Base-by-base conservation (phyloP, 2,329 filamentous ascomycete genomes). In the Fusarium scirpi region DNA sequence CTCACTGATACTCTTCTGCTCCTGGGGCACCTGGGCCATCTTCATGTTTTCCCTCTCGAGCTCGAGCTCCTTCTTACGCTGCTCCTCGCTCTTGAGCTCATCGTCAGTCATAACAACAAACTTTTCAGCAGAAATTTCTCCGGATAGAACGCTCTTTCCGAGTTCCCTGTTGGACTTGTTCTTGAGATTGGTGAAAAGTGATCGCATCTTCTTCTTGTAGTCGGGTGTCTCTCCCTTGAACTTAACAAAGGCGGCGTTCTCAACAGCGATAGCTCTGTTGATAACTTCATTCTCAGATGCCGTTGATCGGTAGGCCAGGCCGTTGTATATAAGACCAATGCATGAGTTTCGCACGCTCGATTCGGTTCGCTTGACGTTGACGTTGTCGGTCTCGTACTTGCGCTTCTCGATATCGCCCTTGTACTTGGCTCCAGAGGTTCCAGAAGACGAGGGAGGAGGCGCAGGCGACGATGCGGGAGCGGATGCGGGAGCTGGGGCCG, bases 11-110 rank as follows among this genome's bases (percentile, higher is more conserved):
- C 92, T 94, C 86, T 94, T 96, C 82, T 97, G 92, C 20, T 90
- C 92, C 85, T 94, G 92, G 61, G 95, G 93, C 13, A 97, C 94
- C 90, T 98, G 97, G 2, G 96, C 94, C 81, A 95, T 94, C 84
- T 94, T 94, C 92, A 98, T 94, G 82, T 99, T 99, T 82, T 98
- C 94, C 82, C 92, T 90, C 78, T 94, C 87, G 53, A 97, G 86
- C 79, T 90, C 89, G 73, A 88, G 84, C 73, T 98, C 94, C 77
- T 91, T 88, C 75, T 89, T 89, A 66, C 90, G 89, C 81, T 93
- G 92, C 80, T 96, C 90, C 52, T 90, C 91, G 49, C 92, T 96
- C 84, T 97, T 97, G 78, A 99, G 89, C 80, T 98, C 95, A 58
- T 97, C 92, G 75, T 93, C 90, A 11, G 90, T 88, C 96, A 99